These are phyloP conservation scores for Glycine latifolia DNA, from an alignment of 306 rosid species.

Conservation along the genomic window DNA sequence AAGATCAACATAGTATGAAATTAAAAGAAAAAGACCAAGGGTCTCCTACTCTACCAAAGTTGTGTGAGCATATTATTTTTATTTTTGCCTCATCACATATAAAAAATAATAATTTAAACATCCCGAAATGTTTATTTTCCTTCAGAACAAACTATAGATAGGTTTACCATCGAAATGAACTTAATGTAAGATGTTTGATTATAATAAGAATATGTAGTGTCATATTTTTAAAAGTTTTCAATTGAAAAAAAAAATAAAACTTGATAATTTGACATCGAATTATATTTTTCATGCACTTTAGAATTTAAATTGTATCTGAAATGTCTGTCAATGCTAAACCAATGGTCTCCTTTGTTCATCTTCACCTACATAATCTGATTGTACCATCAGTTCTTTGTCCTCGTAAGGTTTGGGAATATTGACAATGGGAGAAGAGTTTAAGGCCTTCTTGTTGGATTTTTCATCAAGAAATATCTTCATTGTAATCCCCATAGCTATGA, in stretches of 20 bases:
- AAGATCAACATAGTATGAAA: too few relatives aligned
- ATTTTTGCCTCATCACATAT: too few relatives aligned
- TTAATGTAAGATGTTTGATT: background rate
- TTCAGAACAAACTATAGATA: background rate
- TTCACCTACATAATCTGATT: background rate
- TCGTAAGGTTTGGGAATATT: background rate
- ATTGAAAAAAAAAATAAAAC: background rate
- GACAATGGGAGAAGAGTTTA: conserved; percentile 10
- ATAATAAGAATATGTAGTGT: background rate
- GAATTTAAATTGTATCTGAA: background rate
- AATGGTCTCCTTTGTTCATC: conserved; percentile 1
- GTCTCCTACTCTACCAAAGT: too few relatives aligned
- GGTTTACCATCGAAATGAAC: background rate
- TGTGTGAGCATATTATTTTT: too few relatives aligned
- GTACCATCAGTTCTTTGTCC: background rate
- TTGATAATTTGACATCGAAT: background rate
- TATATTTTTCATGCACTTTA: background rate
- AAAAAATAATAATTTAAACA: too few relatives aligned
- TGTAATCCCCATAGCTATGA: conserved; percentile 10
- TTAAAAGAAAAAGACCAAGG: too few relatives aligned
- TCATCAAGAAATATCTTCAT: conserved; percentile 22
- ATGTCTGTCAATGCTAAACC: background rate
- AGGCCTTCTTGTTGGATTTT: background rate
- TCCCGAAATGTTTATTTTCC: too few relatives aligned
- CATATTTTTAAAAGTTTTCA: background rate